Base-by-base conservation (phyloP, 2,329 filamentous ascomycete genomes). In the Paradendryphiella salina region DNA sequence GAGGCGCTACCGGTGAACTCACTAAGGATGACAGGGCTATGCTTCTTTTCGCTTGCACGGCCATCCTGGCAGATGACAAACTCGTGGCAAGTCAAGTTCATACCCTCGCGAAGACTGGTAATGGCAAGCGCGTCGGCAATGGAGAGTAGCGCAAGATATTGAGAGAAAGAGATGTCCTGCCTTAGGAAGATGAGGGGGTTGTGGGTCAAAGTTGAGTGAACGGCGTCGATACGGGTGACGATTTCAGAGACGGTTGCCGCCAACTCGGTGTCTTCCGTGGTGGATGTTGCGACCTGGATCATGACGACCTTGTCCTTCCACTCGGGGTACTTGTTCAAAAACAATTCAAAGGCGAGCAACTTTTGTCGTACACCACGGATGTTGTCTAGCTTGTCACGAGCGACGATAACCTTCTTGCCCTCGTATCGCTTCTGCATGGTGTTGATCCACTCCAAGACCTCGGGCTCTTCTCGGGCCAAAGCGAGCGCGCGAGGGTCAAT, bases 61-160 rank as follows among this genome's bases (percentile, higher is more conserved):
- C 92, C 92, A 66, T 97, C 93, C 69, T 97, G 93, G 67, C 92
- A 96, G 60, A 90, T 89, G 28, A 96, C 82, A 67, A 91, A 97
- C 71, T 97, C 93, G 70, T 97, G 94, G 5, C 89, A 92, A 0
- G 93, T 96, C 48, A 97, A 76, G 70, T 96, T 97, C 94, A 97
- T 97, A 56, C 93, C 93, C 72, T 97, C 93, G 44, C 94, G 90
- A 63, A 97, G 85, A 69, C 90, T 95, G 2, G 93, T 95, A 66
- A 97, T 94, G 84, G 96, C 94, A 41, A 97, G 79, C 2, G 88
- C 89, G 75, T 97, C 92, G 1, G 93, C 94, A 44, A 95, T 87
- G 3, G 90, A 90, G 38, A 96, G 81, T 6, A 97, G 79, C 1
- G 92, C 93, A n/a, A 97, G 82, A 65, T 96, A 97, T 69, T 96